These are phyloP conservation scores for Tetrastigma voinierianum DNA, from an alignment of 164 flowering plant species.

Conservation along the genomic window DNA sequence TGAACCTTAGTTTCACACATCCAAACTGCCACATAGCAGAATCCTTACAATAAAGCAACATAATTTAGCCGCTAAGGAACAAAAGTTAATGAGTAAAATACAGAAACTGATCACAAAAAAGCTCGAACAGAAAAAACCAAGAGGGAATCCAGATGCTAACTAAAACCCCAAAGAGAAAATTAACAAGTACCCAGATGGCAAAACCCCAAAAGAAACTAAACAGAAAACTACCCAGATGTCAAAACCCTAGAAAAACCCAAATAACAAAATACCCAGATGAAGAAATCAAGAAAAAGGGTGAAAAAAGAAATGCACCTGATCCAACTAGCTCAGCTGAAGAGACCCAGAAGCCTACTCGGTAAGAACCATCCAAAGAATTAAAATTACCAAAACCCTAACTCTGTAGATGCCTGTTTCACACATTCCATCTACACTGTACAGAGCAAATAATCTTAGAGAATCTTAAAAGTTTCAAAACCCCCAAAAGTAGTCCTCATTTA, in stretches of 20 bases:
- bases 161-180: not conserved
- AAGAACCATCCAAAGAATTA: not conserved
- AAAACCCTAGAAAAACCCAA: too few species aligned
- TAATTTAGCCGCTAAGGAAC: not conserved
- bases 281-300: constrained; percentile 3
- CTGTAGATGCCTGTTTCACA: too few species aligned
- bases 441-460: constrained; percentile 1
- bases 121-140: not conserved
- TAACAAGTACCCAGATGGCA: constrained; percentile 1
- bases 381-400: constrained; percentile 1
- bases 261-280: not conserved
- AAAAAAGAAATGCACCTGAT: constrained; percentile 15
- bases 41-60: not conserved
- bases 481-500: not conserved
- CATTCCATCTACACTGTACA: too few species aligned
- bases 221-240: not conserved
- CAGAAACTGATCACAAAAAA: not conserved
- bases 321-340: constrained; percentile 10
- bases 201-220: not conserved
- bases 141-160: constrained; percentile 4
- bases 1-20: not conserved
- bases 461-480: not conserved
- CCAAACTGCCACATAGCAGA: not conserved
- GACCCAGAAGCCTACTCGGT: not conserved
- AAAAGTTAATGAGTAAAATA: not conserved